A percentile compares a stretch with the other conserved stretches of the same genome.
These are phyloP conservation scores for Botrytis sinoallii DNA, from an alignment of 2,329 filamentous ascomycete species.

Conservation along the genomic window DNA sequence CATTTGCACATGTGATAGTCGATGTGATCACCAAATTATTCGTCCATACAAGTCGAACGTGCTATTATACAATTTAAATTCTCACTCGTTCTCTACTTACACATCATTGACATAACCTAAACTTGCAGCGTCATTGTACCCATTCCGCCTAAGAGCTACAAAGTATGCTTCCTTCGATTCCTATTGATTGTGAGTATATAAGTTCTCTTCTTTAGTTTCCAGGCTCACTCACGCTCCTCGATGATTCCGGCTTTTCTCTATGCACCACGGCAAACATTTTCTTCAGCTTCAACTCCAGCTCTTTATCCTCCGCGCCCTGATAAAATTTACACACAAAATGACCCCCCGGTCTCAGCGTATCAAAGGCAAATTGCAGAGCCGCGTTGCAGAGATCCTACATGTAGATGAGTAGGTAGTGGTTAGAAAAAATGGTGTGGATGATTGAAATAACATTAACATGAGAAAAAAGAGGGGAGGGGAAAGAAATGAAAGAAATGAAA, in stretches of 20 bases:
- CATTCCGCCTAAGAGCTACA: conserved; percentile 70
- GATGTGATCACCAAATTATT: not conserved
- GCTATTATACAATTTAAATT: not conserved
- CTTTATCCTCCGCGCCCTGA: conserved; percentile 82
- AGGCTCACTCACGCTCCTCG: conserved; percentile 65
- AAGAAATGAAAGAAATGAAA: too few species aligned
- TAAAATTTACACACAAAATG: conserved; percentile 99
- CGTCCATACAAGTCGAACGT: not conserved
- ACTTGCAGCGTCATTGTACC: conserved; percentile 33
- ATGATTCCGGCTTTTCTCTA: conserved; percentile 88
- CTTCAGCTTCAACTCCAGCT: conserved; percentile 70
- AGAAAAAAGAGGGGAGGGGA: too few species aligned
- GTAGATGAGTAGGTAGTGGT: not conserved
- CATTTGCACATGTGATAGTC: not conserved
- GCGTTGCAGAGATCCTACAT: conserved; percentile 82
- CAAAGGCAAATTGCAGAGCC: conserved; percentile 79
- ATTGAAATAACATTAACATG: too few species aligned
- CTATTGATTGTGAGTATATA: conserved; percentile 43
- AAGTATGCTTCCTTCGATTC: conserved; percentile 86
- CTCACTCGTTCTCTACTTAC: not conserved
- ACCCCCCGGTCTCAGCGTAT: conserved; percentile 77
- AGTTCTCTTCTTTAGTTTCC: not conserved
- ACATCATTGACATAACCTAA: conserved; percentile 12
- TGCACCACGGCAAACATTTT: conserved; percentile 76
- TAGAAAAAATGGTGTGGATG: not conserved